Evolutionary conservation across 2,329 filamentous ascomycete genomes (phyloP), one percentile per base, ranked within the genome.

Genomic region (Waltergamsia citrina): DNA sequence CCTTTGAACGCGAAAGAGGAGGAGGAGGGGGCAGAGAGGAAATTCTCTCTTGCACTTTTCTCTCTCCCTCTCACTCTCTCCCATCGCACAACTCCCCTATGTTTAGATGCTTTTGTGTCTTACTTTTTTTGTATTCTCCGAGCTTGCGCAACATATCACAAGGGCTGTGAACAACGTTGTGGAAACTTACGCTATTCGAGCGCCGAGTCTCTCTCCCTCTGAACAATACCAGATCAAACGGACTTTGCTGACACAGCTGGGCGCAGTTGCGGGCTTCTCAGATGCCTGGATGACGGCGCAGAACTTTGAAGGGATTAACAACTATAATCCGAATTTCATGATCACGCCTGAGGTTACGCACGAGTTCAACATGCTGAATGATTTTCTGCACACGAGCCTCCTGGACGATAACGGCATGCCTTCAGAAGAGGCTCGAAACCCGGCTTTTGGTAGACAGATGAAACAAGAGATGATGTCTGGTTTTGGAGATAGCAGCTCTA

Each of bases 281-380:
- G 85, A 85, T 64, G 84, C 87, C 53, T 90, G 85, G 81, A 70
- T 87, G 52, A 71, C 68, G 45, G 74, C 78, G 39, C 83, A 86
- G 51, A 92, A 81, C 54, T 92, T 85, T 58, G 82, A 93, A 66
- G 87, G 95, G 59, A 92, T 95, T 80, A 86, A 92, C 62, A 85
- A 79, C 54, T 86, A 88, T 52, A 86, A 95, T 61, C 83, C 85
- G 38, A 92, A 85, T 52, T 96, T 92, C 65, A 88, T 94, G 81
- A 93, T 95, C 62, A 64, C 69, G 32, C 85, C 87, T 42, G 92
- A 98, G 60, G 85, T 95, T 47, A 88, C 84, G 40, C 92, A 92
- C 62, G 92, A 98, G 65, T 95, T 94, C 58, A 94, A 95, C 54
- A 67, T 96, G 33, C 76, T 98, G 52, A 94, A 93, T 65, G 90